Conservation (phyloP, 2,329 filamentous ascomycete species). For the Hypocreales sp. region DNA sequence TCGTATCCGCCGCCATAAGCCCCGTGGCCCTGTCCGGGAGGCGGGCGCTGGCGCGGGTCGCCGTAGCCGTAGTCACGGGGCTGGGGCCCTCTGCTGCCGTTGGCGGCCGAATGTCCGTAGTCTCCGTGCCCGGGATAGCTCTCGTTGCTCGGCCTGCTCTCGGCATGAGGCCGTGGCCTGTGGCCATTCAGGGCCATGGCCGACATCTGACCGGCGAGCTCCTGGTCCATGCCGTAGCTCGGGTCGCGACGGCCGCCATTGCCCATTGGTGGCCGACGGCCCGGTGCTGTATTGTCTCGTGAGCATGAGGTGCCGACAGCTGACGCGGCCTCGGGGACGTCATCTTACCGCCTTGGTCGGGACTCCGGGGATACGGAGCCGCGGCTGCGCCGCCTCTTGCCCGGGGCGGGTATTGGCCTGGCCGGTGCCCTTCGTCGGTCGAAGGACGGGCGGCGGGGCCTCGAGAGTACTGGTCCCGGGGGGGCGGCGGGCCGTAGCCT, state of each 20-base stretch:
- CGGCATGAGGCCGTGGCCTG: background rate
- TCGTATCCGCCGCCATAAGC: conserved; percentile 9
- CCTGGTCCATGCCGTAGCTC: conserved; percentile 12
- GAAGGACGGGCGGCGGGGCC: too few relatives aligned
- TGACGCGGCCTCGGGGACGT: too few relatives aligned
- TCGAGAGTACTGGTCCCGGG: conserved; percentile 29
- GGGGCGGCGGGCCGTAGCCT: conserved; percentile 29
- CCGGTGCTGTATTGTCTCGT: conserved; percentile 7
- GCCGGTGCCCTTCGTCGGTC: too few relatives aligned
- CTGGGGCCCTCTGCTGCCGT: conserved; percentile 11
- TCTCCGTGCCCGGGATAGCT: conserved; percentile 10
- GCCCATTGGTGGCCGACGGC: conserved; percentile 7
- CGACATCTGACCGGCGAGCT: conserved; percentile 17
- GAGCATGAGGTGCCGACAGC: background rate
- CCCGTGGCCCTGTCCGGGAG: conserved; percentile 10
- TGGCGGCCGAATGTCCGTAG: conserved; percentile 8
- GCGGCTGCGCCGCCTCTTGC: conserved; percentile 23
- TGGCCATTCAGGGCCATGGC: conserved; percentile 17
- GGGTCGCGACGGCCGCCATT: conserved; percentile 6
- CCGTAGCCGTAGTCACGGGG: conserved; percentile 18
- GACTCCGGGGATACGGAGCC: conserved; percentile 21
- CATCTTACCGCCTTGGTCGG: conserved; percentile 20
- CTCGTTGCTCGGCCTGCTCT: too few relatives aligned
- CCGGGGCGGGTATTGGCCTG: conserved; percentile 24
- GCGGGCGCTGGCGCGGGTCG: conserved; percentile 10